A percentile compares a stretch with the other conserved stretches of the same genome.
Conservation (phyloP, 2,329 filamentous ascomycete species). For the Xylaria sp. region DNA sequence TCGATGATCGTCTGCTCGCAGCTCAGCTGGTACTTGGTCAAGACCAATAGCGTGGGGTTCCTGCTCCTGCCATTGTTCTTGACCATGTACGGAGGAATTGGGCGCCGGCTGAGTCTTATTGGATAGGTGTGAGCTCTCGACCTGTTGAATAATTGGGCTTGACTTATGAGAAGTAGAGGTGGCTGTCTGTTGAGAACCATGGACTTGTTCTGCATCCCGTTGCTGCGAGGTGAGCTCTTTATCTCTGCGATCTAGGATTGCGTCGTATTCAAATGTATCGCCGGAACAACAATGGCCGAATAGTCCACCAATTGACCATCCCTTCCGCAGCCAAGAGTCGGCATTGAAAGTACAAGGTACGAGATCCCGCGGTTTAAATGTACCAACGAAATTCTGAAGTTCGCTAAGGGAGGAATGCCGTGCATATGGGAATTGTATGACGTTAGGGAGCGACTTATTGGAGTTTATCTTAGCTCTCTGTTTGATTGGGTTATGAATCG, state of each 20-base stretch:
- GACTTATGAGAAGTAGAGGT: conserved; percentile 3
- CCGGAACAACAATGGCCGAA: conserved; percentile 78
- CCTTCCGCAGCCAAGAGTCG: conserved; percentile 69
- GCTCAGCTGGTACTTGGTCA: not conserved
- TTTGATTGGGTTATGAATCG: conserved; percentile 32
- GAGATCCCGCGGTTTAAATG: conserved; percentile 79
- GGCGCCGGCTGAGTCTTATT: not conserved
- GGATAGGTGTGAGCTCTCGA: not conserved
- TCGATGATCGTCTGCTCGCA: not conserved
- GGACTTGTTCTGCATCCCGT: not conserved
- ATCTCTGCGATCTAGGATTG: conserved; percentile 59
- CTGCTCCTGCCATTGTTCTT: not conserved
- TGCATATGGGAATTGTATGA: conserved; percentile 81
- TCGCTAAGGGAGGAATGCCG: conserved; percentile 89
- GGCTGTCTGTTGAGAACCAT: conserved; percentile 15
- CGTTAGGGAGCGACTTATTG: conserved; percentile 50
- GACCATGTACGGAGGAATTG: not conserved
- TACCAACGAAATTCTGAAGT: conserved; percentile 74
- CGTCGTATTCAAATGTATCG: conserved; percentile 72
- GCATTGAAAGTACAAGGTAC: conserved; percentile 83
- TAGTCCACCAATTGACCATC: conserved; percentile 71
- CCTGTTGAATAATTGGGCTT: conserved; percentile 3
- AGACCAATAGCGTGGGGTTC: not conserved
- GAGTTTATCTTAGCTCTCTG: conserved; percentile 11
- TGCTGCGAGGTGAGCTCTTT: conserved; percentile 23